Base-by-base conservation (phyloP, 257 asterid species). In the Nicotiana sylvestris region DNA sequence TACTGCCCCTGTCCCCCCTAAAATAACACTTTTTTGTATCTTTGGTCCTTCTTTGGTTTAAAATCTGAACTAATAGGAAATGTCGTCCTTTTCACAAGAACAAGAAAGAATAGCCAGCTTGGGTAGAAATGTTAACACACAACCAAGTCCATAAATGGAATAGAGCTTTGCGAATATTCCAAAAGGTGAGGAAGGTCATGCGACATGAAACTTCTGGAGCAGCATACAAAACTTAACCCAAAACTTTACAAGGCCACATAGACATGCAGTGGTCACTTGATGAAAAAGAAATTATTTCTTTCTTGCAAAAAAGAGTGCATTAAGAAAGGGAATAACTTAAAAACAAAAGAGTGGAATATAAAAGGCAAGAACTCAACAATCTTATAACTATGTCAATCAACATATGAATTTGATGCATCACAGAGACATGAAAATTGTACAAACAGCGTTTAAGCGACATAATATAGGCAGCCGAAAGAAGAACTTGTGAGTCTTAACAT, bases 341-440 rank as follows among this genome's bases (percentile, higher is more conserved):
- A 70, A 29, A 35, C 39, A 35, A 35, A 37, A 9, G 17, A 68
- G 18, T 37, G 77, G 77, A 68, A 68, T n/a, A 37, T 9, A 37
- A 12, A 68, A 68, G 77, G 55, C 56, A 37, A 37, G 56, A 68
- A 68, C 55, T 68, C 77, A 68, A 11, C 77, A 68, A 68, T 37
- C 56, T 37, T 55, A 68, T 37, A 68, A 35, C 77, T 35, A 68
- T 67, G 76, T 67, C 53, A 67, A 67, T 67, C 76, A 67, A 67
- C 29, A 35, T 17, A 33, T 37, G 32, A 15, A 37, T n/a, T 37
- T 37, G 77, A 68, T 18, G 30, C 32, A 9, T 17, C 77, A 37
- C 55, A 33, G 15, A 68, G 77, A 39, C 32, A 2, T 9, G 17
- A 68, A 68, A 37, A 37, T 33, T 67, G 76, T 66, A 33, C 10